phyloP scores from a whole-genome alignment of 1,284 basidiomycete genomes.

The Pyrrhoderma lamaoense region DNA sequence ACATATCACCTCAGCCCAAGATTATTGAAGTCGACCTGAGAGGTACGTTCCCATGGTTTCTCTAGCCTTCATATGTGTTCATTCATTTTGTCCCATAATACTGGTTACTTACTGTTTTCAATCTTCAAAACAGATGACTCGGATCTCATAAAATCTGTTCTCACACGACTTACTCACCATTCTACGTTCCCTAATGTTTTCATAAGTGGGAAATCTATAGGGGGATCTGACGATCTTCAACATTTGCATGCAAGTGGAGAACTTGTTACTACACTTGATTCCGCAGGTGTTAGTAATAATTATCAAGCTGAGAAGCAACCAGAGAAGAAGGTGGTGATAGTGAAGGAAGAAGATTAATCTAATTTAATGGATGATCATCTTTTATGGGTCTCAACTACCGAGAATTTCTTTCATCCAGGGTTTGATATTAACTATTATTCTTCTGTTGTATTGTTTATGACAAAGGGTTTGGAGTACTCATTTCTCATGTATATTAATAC shows the following conservation, averaged over 20 bases:
- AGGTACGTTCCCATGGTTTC: constrained; percentile 33
- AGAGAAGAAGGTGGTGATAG: too few species aligned
- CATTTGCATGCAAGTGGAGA: constrained; percentile 40
- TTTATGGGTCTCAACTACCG: too few species aligned
- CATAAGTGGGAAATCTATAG: constrained; percentile 57
- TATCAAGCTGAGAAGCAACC: too few species aligned
- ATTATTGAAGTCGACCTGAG: constrained; percentile 72
- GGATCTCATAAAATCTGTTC: constrained; percentile 53
- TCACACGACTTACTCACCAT: constrained; percentile 58
- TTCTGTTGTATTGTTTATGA: too few species aligned
- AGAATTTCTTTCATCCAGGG: too few species aligned
- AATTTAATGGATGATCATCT: too few species aligned
- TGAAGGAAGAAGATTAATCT: too few species aligned
- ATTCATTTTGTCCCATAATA: neutral
- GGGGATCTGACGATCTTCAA: constrained; percentile 63
- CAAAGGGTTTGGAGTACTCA: too few species aligned
- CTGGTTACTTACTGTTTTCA: neutral
- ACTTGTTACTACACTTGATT: constrained; percentile 27
- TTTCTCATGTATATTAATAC: too few species aligned
- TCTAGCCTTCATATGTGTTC: constrained; percentile 1
- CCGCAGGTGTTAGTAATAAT: constrained; percentile 19
- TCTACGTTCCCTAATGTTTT: constrained; percentile 73
- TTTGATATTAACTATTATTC: too few species aligned
- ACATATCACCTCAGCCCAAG: constrained; percentile 59
- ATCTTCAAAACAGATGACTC: constrained; percentile 44